Evolutionary conservation across 441 rosid species (phyloP).

Genomic region (Brassica balearica): DNA sequence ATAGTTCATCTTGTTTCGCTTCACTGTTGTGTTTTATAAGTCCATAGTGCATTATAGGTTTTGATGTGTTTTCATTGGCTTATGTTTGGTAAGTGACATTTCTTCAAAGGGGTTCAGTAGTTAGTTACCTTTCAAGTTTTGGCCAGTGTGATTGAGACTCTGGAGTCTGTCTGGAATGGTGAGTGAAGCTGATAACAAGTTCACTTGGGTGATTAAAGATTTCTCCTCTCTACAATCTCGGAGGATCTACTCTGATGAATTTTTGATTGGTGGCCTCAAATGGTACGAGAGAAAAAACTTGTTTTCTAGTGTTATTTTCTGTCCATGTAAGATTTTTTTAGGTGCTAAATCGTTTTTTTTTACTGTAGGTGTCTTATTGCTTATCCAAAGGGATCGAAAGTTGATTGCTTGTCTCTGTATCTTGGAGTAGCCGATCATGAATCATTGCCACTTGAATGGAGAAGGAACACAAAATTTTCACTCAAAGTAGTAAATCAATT

Average conservation of each 20-base stretch:
- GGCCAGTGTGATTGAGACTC: neutral
- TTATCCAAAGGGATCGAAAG: neutral
- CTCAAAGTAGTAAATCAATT: neutral
- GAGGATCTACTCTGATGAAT: neutral
- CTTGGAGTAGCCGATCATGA: neutral
- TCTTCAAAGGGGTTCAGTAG: too few species aligned
- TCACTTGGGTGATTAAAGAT: neutral
- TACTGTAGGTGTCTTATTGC: neutral
- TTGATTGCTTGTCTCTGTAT: neutral
- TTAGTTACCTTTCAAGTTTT: neutral
- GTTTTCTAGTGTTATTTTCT: neutral
- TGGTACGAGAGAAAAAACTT: neutral
- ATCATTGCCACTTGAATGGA: neutral
- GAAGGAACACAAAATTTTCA: neutral
- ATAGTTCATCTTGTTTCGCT: too few species aligned
- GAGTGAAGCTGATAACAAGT: neutral
- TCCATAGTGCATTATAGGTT: too few species aligned
- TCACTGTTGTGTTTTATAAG: too few species aligned
- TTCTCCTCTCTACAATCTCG: neutral
- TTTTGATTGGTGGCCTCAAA: neutral
- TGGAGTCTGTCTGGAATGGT: neutral
- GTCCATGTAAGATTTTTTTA: too few species aligned
- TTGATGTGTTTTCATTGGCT: too few species aligned
- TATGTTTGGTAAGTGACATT: too few species aligned
- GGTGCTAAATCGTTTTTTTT: too few species aligned